phyloP scores from a whole-genome alignment of 805 yeast species.

The Priceomyces medius region DNA sequence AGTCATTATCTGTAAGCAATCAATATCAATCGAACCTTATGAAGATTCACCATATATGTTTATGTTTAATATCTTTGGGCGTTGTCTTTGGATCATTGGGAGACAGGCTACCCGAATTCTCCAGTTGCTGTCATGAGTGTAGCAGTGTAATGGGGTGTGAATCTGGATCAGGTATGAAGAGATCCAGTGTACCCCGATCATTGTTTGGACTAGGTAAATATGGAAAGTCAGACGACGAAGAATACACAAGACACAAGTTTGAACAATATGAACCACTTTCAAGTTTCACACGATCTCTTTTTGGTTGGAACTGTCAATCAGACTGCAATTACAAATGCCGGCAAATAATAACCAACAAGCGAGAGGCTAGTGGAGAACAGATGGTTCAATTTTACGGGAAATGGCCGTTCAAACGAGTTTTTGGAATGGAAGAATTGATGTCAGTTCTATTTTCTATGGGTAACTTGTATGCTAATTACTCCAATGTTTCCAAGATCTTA shows the following conservation, averaged over 20 bases:
- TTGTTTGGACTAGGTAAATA: conserved; percentile 3
- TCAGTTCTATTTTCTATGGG: conserved; percentile 35
- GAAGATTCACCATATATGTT: neutral
- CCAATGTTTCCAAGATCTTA: conserved; percentile 25
- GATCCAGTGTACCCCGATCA: conserved; percentile 6
- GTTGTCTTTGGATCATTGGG: conserved; percentile 26
- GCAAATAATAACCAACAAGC: conserved; percentile 28
- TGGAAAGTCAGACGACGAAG: neutral
- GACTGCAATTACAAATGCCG: conserved; percentile 43
- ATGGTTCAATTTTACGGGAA: conserved; percentile 44
- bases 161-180: conserved; percentile 12
- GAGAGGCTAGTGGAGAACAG: conserved; percentile 18
- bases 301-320: conserved; percentile 34
- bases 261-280: conserved; percentile 9
- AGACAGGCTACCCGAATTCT: conserved; percentile 31
- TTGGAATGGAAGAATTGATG: conserved; percentile 37
- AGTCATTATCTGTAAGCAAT: neutral
- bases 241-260: conserved; percentile 10
- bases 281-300: conserved; percentile 18
- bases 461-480: conserved; percentile 35
- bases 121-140: conserved; percentile 26
- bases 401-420: conserved; percentile 41
- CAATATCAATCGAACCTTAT: neutral
- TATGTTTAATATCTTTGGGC: neutral
- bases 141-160: conserved; percentile 16